Percentiles rank a stretch among this genome's conserved stretches.
Conservation (phyloP, 306 rosid genomes). For the Oxytropis ochrocephala region DNA sequence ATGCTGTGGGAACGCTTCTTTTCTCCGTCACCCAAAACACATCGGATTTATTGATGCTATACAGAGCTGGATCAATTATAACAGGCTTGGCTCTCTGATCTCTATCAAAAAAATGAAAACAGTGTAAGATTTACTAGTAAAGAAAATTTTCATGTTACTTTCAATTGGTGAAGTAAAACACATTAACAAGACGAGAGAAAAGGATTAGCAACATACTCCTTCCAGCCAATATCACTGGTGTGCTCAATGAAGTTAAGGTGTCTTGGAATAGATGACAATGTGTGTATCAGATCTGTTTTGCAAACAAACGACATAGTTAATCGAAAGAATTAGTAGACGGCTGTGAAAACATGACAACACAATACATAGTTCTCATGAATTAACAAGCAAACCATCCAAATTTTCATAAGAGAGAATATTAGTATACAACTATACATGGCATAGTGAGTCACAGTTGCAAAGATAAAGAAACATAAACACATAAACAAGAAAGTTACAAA, state of each 20-base stretch:
- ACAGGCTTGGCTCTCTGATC: slow-evolving; percentile 50
- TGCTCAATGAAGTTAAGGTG: slow-evolving; percentile 52
- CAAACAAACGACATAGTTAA: background rate
- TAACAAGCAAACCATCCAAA: background rate
- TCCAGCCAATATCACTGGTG: slow-evolving; percentile 90
- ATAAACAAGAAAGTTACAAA: background rate
- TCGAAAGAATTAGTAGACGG: background rate
- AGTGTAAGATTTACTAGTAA: too few relatives aligned
- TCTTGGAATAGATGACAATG: slow-evolving; percentile 35
- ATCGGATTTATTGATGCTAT: slow-evolving; percentile 39
- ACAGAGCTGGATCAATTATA: slow-evolving; percentile 47
- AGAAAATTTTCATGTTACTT: background rate
- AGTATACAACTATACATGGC: background rate
- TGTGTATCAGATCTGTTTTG: slow-evolving; percentile 34
- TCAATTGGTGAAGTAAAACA: background rate
- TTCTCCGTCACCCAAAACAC: slow-evolving; percentile 45
- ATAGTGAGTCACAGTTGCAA: too few relatives aligned
- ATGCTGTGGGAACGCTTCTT: slow-evolving; percentile 54
- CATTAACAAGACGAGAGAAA: background rate
- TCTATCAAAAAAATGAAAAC: slow-evolving; percentile 15
- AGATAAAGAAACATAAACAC: background rate
- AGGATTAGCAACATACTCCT: slow-evolving; percentile 38
- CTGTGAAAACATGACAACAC: background rate
- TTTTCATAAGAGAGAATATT: background rate
- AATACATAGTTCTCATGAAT: background rate